These are phyloP conservation scores for Elymus sibiricus DNA, from an alignment of 176 grass and related monocot species.

Conservation along the genomic window DNA sequence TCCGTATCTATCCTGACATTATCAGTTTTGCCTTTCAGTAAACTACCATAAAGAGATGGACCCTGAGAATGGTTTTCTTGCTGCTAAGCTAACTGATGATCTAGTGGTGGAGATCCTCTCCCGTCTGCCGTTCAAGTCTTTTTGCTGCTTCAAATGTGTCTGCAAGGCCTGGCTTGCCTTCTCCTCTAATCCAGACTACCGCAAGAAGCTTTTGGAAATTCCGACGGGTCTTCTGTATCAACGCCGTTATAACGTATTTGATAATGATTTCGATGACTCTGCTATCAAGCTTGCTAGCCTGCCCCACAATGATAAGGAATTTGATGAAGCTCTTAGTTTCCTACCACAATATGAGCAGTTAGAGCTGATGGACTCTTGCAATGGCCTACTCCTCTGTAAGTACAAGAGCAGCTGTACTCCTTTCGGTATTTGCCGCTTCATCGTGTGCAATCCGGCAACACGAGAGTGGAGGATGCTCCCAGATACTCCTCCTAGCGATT, in stretches of 20 bases:
- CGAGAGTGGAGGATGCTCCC: not conserved
- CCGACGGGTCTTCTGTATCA: conserved; percentile 32
- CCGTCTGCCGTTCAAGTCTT: conserved; percentile 37
- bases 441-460: conserved; percentile 31
- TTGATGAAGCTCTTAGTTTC: conserved; percentile 27
- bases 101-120: conserved; percentile 41
- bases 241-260: not conserved
- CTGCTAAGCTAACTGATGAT: conserved; percentile 21
- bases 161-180: conserved; percentile 42
- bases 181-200: conserved; percentile 37
- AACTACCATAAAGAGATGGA: not conserved
- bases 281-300: conserved; percentile 16
- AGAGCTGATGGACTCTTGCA: conserved; percentile 38
- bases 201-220: conserved; percentile 28
- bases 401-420: conserved; percentile 5
- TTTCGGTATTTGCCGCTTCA: not conserved
- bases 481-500: not conserved
- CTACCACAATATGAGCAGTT: conserved; percentile 23
- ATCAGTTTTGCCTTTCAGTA: not conserved
- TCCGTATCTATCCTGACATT: not conserved
- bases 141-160: conserved; percentile 8
- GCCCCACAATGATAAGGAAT: not conserved
- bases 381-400: conserved; percentile 47
- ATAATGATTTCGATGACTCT: too few species aligned
- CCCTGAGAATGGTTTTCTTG: not conserved